Evolutionary conservation across 2,329 filamentous ascomycete species (phyloP), one percentile per base, ranked within the genome.

Genomic region (Fusarium tjaetaba): DNA sequence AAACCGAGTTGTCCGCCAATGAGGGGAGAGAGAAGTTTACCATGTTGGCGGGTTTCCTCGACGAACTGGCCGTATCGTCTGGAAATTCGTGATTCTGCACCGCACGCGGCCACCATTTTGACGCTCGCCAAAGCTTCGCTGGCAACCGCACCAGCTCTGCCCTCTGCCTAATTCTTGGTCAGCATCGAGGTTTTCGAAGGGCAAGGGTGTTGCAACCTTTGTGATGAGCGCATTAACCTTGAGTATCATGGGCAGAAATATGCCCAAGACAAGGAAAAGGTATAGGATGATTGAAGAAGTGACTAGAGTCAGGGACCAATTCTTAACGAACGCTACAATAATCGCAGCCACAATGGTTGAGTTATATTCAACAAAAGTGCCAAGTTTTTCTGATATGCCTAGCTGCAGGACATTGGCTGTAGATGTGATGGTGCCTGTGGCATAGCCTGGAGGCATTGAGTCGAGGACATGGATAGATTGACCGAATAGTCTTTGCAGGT

Each of bases 391-490:
- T 0, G 89, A 91, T 43, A 91, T 90, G 7, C 90, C 90, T 18
- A 91, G 82, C 79, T 92, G 90, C n/a, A 92, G 82, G 4, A 85
- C 86, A 78, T 92, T 92, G 68, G 89, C 88, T 4, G 89, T 90
- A 4, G 88, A 87, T 0, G 90, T 92, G 70, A 92, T 91, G 41
- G 90, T 90, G 20, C 85, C 86, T 0, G 90, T 89, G 1, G 89
- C 88, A n/a, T 88, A 84, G 4, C 91, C 91, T 2, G 89, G 84
- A 0, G 89, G 87, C 84, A 91, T 88, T 22, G 88, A 89, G 80
- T 94, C 92, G 49, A 93, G 88, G 41, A 91, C 89, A 68, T 91
- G 88, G 51, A 94, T 88, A 55, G 90, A 89, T 79, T 93, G 91
- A 6, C 85, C 83, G 56, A 95, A 90, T 9, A 93, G 86, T 43